phyloP scores from a whole-genome alignment of 139 green algal species.

The Yamagishiella unicocca region DNA sequence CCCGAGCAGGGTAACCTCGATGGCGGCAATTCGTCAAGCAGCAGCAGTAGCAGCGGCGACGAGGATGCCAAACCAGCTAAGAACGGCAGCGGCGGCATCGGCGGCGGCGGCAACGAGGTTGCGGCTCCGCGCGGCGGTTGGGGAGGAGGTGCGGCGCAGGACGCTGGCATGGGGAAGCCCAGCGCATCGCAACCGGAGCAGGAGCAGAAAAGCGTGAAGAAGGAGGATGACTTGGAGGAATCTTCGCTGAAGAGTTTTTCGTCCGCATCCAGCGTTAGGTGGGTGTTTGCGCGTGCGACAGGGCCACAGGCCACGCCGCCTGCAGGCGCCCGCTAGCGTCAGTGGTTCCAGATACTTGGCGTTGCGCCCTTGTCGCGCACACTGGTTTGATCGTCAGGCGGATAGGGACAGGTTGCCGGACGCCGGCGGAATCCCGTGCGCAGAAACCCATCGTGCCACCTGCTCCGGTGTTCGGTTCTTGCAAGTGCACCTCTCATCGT shows the following conservation, averaged over 20 bases:
- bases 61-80: not conserved
- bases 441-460: too few species aligned
- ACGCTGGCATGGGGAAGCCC: not conserved
- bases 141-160: not conserved
- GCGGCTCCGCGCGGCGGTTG: not conserved
- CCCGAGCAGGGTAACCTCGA: not conserved
- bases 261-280: slow-evolving; percentile 40
- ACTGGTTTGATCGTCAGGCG: too few species aligned
- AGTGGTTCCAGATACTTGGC: too few species aligned
- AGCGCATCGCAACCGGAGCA: not conserved
- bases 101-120: not conserved
- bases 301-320: too few species aligned
- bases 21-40: not conserved
- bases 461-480: too few species aligned
- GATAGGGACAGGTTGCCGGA: too few species aligned
- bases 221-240: not conserved
- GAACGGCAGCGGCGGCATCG: not conserved
- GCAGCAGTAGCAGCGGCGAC: slow-evolving; percentile 17
- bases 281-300: too few species aligned
- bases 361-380: too few species aligned
- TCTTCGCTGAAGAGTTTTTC: slow-evolving; percentile 38
- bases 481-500: too few species aligned
- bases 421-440: too few species aligned
- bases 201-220: not conserved
- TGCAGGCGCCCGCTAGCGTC: too few species aligned